A percentile compares a stretch with the other conserved stretches of the same genome.
These are phyloP conservation scores for Potentilla sterilis DNA, from an alignment of 306 rosid genomes.

Conservation along the genomic window DNA sequence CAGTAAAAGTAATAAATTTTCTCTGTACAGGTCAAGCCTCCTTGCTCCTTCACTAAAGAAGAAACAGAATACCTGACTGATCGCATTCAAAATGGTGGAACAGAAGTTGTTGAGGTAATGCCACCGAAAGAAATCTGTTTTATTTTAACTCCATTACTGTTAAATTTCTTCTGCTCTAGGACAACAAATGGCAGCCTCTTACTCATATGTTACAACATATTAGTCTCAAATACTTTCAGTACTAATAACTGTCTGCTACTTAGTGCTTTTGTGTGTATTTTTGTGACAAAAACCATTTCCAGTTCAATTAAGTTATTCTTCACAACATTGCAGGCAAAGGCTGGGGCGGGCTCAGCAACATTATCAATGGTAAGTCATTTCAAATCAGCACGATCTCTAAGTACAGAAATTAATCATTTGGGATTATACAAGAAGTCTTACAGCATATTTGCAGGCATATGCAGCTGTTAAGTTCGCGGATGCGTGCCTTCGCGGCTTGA, in stretches of 20 bases:
- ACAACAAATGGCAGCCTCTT: background rate
- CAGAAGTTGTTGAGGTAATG: conserved; percentile 94
- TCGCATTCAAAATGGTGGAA: conserved; percentile 96
- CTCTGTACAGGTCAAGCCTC: conserved; percentile 80
- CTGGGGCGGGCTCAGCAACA: conserved; percentile 95
- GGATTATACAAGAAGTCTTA: too few relatives aligned
- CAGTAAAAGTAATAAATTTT: background rate
- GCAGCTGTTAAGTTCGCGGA: conserved; percentile 89
- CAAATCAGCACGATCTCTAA: background rate
- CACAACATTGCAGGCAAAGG: conserved; percentile 67
- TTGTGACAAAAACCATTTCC: background rate
- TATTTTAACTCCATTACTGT: background rate
- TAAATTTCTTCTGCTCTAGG: background rate
- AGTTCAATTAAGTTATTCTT: background rate
- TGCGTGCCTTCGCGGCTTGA: conserved; percentile 79
- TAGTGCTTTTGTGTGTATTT: background rate
- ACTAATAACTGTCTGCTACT: background rate
- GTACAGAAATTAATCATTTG: background rate
- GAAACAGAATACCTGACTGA: conserved; percentile 80
- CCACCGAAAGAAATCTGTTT: background rate
- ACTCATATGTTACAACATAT: background rate
- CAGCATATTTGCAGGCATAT: conserved; percentile 54
- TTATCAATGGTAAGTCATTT: conserved; percentile 68
- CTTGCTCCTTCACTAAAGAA: conserved; percentile 63
- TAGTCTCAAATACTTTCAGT: background rate